A percentile compares a stretch with the other conserved stretches of the same genome.
Conservation (phyloP, 1,284 basidiomycete species). For the Sporisorium graminicola region DNA sequence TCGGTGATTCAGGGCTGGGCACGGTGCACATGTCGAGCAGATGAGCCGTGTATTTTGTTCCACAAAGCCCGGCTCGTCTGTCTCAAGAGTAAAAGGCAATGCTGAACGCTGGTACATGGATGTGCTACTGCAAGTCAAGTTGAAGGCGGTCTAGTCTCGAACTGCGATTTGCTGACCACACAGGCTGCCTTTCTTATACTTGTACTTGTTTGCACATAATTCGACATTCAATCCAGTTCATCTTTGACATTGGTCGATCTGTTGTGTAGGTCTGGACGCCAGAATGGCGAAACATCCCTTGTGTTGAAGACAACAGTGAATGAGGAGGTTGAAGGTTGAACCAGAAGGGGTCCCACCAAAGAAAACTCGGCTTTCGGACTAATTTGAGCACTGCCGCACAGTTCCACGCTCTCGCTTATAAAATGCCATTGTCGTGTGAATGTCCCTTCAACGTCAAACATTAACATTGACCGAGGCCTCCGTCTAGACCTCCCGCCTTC, state of each 20-base stretch:
- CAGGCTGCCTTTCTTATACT: not conserved
- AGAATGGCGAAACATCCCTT: not conserved
- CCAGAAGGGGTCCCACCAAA: slow-evolving; percentile 1
- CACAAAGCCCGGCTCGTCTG: not conserved
- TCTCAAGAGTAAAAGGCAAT: slow-evolving; percentile 54
- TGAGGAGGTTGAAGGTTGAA: too few species aligned
- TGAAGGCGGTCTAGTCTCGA: not conserved
- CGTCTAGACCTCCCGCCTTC: not conserved
- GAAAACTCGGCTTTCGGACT: slow-evolving; percentile 23
- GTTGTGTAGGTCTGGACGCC: too few species aligned
- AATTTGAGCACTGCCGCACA: slow-evolving; percentile 8
- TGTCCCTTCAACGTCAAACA: not conserved
- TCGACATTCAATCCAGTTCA: not conserved
- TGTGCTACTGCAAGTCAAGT: not conserved
- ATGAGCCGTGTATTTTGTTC: not conserved
- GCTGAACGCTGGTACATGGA: slow-evolving; percentile 18
- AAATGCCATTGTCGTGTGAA: not conserved
- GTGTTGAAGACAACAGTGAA: too few species aligned
- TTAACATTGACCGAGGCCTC: not conserved
- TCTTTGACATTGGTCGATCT: not conserved
- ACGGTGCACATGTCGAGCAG: slow-evolving; percentile 37
- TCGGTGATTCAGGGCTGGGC: not conserved
- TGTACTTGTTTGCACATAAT: not conserved
- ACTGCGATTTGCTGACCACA: slow-evolving; percentile 10
- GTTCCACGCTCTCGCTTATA: slow-evolving; percentile 12